Percentiles rank a stretch among this genome's conserved stretches.
Conservation (phyloP, 257 asterid genomes). For the Plantago major region DNA sequence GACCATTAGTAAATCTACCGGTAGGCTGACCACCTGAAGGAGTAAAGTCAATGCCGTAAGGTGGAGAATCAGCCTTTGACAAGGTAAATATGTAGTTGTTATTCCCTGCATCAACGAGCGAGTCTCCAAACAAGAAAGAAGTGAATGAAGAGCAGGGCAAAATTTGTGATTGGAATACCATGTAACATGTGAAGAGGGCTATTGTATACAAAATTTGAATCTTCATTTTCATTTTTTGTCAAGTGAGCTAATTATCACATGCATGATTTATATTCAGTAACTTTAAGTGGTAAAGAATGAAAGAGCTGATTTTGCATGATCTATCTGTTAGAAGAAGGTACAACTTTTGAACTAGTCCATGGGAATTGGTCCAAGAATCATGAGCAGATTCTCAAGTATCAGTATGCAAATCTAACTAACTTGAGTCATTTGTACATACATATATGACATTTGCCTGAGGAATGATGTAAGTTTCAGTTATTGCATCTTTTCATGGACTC, state of each 20-base stretch:
- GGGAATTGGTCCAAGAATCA: constrained; percentile 21
- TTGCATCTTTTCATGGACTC: too few relatives aligned
- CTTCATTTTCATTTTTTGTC: constrained; percentile 1
- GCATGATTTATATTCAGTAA: constrained; percentile 8
- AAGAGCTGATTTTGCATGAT: constrained; percentile 10
- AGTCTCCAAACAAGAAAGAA: constrained; percentile 49
- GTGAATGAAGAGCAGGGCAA: constrained; percentile 24
- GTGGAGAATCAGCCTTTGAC: constrained; percentile 49
- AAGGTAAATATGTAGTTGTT: constrained; percentile 44
- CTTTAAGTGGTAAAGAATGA: background rate
- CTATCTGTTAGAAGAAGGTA: constrained; percentile 15
- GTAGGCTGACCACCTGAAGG: constrained; percentile 49
- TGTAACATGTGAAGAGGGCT: background rate
- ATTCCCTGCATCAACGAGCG: constrained; percentile 49
- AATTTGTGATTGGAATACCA: constrained; percentile 14
- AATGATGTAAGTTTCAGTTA: background rate
- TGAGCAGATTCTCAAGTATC: background rate
- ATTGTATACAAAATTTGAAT: background rate
- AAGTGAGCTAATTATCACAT: background rate
- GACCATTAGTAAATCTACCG: constrained; percentile 58
- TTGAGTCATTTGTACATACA: constrained; percentile 7
- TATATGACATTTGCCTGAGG: background rate
- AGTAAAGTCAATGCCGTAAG: constrained; percentile 50
- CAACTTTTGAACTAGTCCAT: constrained; percentile 19
- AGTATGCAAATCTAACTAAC: background rate